Evolutionary conservation across 1,284 basidiomycete species (phyloP), one percentile per base, ranked within the genome.

Genomic region (Phlebopus sp.): DNA sequence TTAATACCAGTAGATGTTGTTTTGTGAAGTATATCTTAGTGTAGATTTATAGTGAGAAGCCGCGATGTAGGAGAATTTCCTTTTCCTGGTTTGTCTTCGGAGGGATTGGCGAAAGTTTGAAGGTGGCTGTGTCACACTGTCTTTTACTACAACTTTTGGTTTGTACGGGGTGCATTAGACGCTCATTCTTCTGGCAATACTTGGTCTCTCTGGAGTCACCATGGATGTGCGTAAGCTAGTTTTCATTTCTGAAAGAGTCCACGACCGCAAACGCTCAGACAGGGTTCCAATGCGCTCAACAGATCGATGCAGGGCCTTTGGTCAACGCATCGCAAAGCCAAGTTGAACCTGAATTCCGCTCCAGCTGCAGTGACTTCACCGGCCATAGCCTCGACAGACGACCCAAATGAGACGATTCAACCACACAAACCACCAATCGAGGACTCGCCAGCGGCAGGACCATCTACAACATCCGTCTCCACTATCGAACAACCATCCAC

Each of bases 261-360:
- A 51, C 58, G 41, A 57, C 48, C 38, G n/a, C 48, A 23, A 50
- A 23, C 48, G 49, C 51, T 52, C 68, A 83, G 79, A 67, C 59
- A 86, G 84, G 79, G 77, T 48, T 76, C 82, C 55, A 88, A 88
- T 69, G 66, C 78, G 14, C 70, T 90, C 55, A 90, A 90, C 65
- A 74, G 75, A 46, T 86, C 85, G 17, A 86, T 88, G 82, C 86
- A 87, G 66, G 80, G 79, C 17, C 72, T 87, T 23, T 90, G 87
- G 86, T 79, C 82, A 0, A 72, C 69, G 9, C 84, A 87, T 46
- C 69, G 82, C 32, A 75, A 76, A 31, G 72, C 70, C 17, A 84
- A 77, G 64, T 51, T 90, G 18, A 88, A 90, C 56, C 69, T 90
- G 46, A 90, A 90, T 57, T 66, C 78, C 0, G 40, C 68, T 1